Base-by-base conservation (phyloP, 1,284 basidiomycete genomes). In the Microstroma glucosiphilum region DNA sequence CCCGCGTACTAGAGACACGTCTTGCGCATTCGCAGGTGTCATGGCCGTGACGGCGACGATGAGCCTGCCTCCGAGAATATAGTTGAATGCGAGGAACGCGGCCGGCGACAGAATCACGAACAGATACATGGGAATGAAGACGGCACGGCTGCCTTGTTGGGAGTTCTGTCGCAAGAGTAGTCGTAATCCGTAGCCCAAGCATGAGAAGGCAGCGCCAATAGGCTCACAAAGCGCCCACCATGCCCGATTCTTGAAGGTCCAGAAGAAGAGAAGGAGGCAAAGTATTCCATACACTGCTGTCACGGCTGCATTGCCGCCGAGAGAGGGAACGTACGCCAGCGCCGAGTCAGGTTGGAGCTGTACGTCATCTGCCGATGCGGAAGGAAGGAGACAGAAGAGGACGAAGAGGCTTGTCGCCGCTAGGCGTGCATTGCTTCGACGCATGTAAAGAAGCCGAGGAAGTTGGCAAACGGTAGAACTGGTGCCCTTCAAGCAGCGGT, bases 21-120 rank as follows among this genome's bases (percentile, higher is more conserved):
- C 43, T 48, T 17, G 43, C 15, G 43, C 15, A 23, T n/a, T 41
- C 40, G 19, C 25, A 15, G 8, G 57, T 40, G 42, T 19, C 46
- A 15, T 58, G 7, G 46, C 60, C 64, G 17, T 71, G 30, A 60
- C 42, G 40, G 71, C 67, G 8, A 69, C 61, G 1, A 68, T 65
- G 59, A 69, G 59, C 1, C 70, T 56, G 40, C 72, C 72, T 56
- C 67, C 73, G n/a, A 68, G 46, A 19, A 73, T 62, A 56, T 75
- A 75, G 58, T 71, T 70, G 69, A 75, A 75, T 8, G 72, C 72
- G 1, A 75, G 62, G 49, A 65, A 73, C 12, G 66, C 60, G 9
- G 64, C 67, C 9, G 72, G 72, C 1, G 69, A 68, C 42, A 74
- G 64, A 46, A 72, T 68, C 9, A 72, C 65, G 19, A 71, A 71